A percentile compares a stretch with the other conserved stretches of the same genome.
phyloP scores from a whole-genome alignment of 768 basidiomycete species.

The Trametes cubensis region DNA sequence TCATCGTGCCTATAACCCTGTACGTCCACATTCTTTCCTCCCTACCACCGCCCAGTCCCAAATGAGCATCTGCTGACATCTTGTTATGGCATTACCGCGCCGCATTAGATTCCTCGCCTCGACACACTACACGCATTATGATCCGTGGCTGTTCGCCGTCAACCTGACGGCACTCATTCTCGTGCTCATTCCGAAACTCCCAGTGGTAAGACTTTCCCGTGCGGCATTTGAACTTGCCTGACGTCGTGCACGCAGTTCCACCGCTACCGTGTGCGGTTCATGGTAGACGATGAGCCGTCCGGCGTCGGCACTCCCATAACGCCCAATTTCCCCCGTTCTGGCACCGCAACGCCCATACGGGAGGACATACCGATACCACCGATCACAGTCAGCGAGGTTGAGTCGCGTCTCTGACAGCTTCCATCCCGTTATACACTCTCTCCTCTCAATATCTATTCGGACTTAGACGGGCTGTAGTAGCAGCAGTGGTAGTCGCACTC shows the following conservation, averaged over 20 bases:
- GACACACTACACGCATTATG: slow-evolving; percentile 97
- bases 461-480: slow-evolving; percentile 15
- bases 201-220: slow-evolving; percentile 59
- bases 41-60: not conserved
- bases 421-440: not conserved
- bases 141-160: slow-evolving; percentile 90
- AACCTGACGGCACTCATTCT: slow-evolving; percentile 82
- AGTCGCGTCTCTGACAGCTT: slow-evolving; percentile 14
- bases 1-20: slow-evolving; percentile 88
- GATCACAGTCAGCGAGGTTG: slow-evolving; percentile 40
- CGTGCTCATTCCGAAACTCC: slow-evolving; percentile 94
- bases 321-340: slow-evolving; percentile 58
- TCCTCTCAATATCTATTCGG: slow-evolving; percentile 7
- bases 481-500: slow-evolving; percentile 4
- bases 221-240: not conserved
- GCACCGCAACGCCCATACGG: slow-evolving; percentile 43
- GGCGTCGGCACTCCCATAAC: slow-evolving; percentile 69
- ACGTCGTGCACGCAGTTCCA: slow-evolving; percentile 56
- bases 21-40: slow-evolving; percentile 44
- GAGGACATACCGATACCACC: slow-evolving; percentile 29
- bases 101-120: slow-evolving; percentile 84
- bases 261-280: slow-evolving; percentile 79
- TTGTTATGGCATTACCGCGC: slow-evolving; percentile 14
- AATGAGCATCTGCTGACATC: slow-evolving; percentile 4
- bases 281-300: slow-evolving; percentile 61